Conservation (phyloP, 495 filamentous ascomycete genomes). For the Parathielavia hyrcaniae region DNA sequence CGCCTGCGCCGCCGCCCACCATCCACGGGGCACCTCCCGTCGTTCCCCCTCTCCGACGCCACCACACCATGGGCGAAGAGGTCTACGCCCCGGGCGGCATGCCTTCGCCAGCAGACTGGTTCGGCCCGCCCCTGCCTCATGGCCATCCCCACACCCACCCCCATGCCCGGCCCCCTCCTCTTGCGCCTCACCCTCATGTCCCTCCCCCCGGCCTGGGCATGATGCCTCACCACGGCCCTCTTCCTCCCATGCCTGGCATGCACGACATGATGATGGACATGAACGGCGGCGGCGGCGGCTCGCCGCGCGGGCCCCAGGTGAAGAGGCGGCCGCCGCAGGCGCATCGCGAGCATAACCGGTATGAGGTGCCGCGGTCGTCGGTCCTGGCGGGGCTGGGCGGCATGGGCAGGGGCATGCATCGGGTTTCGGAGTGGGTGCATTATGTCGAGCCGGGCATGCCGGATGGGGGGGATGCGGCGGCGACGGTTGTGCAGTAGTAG, state of each 20-base stretch:
- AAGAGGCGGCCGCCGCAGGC: conserved; percentile 26
- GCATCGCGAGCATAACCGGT: conserved; percentile 25
- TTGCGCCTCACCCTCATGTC: no score
- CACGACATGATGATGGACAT: conserved; percentile 7
- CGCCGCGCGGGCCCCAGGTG: conserved; percentile 26
- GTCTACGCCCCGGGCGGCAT: conserved; percentile 20
- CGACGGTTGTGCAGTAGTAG: conserved; percentile 4
- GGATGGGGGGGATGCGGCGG: conserved; percentile 16
- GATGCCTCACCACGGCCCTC: conserved; percentile 4
- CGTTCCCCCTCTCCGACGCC: conserved; percentile 25
- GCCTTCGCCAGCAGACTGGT: conserved; percentile 16
- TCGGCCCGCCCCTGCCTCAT: conserved; percentile 7
- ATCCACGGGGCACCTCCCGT: conserved; percentile 20
- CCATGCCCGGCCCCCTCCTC: conserved; percentile 4
- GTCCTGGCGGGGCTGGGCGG: conserved; percentile 43
- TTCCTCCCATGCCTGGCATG: background rate
- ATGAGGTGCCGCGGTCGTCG: conserved; percentile 34
- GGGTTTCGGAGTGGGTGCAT: conserved; percentile 44
- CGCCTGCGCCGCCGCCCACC: conserved; percentile 26
- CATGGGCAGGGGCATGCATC: conserved; percentile 40
- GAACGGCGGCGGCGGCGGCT: conserved; percentile 16
- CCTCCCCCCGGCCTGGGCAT: conserved; percentile 5
- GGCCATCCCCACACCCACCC: conserved; percentile 1
- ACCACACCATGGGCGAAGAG: conserved; percentile 42
- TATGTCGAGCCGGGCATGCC: conserved; percentile 40